phyloP scores from a whole-genome alignment of 83 land plant species.

The Picea mariana region DNA sequence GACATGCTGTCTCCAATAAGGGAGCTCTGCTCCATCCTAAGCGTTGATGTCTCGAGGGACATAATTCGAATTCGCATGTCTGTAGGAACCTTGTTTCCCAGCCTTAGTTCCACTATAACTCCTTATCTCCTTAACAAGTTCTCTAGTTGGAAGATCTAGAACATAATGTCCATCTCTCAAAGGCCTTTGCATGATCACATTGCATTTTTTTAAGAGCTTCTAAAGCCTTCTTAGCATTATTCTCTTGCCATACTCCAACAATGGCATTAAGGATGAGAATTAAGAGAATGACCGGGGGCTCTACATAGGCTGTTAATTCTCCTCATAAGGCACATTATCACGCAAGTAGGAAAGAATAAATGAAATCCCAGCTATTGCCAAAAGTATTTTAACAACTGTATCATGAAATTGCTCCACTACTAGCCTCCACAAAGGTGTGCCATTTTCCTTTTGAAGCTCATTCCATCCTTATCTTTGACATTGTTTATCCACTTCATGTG shows the following conservation, averaged over 20 bases:
- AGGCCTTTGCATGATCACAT: conserved; percentile 66
- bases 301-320: conserved; percentile 68
- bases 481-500: conserved; percentile 50
- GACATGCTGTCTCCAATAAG: conserved; percentile 87
- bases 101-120: too few relatives aligned
- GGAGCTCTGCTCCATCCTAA: conserved; percentile 84
- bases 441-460: conserved; percentile 68
- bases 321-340: conserved; percentile 31
- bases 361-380: conserved; percentile 75
- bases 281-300: conserved; percentile 74
- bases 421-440: conserved; percentile 68
- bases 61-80: conserved; percentile 87
- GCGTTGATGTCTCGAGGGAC: conserved; percentile 60
- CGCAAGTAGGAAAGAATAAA: conserved; percentile 66
- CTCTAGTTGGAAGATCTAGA: conserved; percentile 70
- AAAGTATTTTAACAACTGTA: conserved; percentile 75
- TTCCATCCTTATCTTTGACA: conserved; percentile 66
- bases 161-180: conserved; percentile 62
- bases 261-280: conserved; percentile 27
- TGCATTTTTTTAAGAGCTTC: conserved; percentile 87
- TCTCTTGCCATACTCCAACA: conserved; percentile 95
- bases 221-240: conserved; percentile 87
- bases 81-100: conserved; percentile 55
- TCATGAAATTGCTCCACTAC: conserved; percentile 86
- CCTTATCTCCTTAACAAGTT: conserved; percentile 77